These are phyloP conservation scores for Wickerhamiella alocasiicola DNA, from an alignment of 805 yeast species.

Conservation along the genomic window DNA sequence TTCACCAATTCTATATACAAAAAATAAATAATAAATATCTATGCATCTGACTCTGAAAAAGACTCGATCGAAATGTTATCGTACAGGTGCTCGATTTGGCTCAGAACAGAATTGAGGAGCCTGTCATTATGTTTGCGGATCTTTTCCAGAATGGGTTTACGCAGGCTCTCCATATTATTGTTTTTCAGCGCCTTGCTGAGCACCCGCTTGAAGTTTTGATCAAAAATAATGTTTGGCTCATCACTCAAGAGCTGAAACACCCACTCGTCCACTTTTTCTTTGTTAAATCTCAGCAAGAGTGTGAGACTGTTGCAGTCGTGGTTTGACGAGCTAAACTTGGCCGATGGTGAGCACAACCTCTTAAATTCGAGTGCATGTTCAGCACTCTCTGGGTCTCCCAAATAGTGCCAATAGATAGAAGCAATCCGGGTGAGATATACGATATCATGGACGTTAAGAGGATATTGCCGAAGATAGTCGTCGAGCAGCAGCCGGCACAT, in stretches of 20 bases:
- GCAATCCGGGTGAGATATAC: conserved; percentile 18
- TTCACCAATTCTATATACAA: neutral
- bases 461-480: conserved; percentile 19
- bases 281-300: neutral
- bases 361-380: conserved; percentile 6
- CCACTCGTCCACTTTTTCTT: conserved; percentile 2
- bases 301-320: conserved; percentile 6
- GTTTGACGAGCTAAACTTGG: neutral
- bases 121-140: neutral
- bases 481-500: conserved; percentile 11
- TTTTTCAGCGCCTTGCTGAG: conserved; percentile 1
- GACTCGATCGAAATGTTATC: neutral
- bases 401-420: conserved; percentile 8
- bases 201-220: conserved; percentile 1
- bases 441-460: conserved; percentile 16
- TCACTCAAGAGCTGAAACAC: neutral
- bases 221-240: neutral
- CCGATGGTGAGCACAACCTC: conserved; percentile 4
- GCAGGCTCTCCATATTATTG: neutral
- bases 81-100: conserved; percentile 1
- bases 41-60: neutral
- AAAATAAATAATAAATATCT: neutral
- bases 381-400: conserved; percentile 3
- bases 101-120: neutral
- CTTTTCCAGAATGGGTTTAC: neutral